Percentiles rank a stretch among this genome's conserved stretches.
These are phyloP conservation scores for Malassezia pachydermatis DNA, from an alignment of 1,284 basidiomycete species.

Conservation along the genomic window DNA sequence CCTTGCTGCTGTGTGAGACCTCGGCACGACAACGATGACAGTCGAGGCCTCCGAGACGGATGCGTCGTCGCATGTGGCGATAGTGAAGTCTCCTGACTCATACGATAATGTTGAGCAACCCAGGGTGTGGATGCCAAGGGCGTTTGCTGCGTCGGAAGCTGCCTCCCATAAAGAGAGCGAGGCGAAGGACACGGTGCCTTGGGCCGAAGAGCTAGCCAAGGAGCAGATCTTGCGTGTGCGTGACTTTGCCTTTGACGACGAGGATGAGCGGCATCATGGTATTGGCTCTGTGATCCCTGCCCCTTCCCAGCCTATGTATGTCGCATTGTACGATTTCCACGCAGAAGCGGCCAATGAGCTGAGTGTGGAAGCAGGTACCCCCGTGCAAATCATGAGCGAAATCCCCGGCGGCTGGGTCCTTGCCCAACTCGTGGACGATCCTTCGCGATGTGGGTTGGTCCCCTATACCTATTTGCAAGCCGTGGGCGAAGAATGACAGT, in stretches of 20 bases:
- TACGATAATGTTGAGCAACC: too few species aligned
- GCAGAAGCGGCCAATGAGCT: constrained; percentile 18
- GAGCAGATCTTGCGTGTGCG: neutral
- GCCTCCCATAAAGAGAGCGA: too few species aligned
- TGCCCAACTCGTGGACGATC: constrained; percentile 2
- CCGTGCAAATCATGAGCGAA: neutral
- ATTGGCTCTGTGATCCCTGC: constrained; percentile 10
- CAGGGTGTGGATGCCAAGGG: too few species aligned
- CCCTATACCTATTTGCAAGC: constrained; percentile 15
- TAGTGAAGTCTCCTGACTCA: too few species aligned
- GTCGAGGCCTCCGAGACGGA: too few species aligned
- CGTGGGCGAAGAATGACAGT: neutral
- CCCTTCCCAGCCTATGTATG: neutral
- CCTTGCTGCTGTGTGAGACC: too few species aligned
- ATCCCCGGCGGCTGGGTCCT: constrained; percentile 14
- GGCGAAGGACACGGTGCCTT: too few species aligned
- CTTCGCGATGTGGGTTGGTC: constrained; percentile 6
- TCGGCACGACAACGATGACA: too few species aligned
- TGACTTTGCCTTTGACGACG: constrained; percentile 11
- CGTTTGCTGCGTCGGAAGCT: too few species aligned
- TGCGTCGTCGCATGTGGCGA: too few species aligned
- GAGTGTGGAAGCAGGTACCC: constrained; percentile 10
- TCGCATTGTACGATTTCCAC: constrained; percentile 14
- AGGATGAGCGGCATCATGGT: constrained; percentile 7
- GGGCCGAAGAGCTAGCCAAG: too few species aligned